Base-by-base conservation (phyloP, 2,329 filamentous ascomycete genomes). In the Fusarium beomiforme region DNA sequence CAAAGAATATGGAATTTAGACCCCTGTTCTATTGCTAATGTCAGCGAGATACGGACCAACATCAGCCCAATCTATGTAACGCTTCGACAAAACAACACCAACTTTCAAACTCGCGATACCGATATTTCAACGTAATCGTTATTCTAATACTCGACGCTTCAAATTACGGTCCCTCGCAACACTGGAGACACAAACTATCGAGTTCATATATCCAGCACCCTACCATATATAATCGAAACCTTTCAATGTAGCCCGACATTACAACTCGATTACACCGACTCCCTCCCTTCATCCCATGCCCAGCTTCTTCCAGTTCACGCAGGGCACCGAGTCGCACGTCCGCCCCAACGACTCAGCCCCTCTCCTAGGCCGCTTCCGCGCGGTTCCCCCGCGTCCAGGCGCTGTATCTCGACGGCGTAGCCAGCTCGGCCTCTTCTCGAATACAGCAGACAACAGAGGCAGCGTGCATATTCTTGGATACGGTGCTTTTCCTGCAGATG, bases 231-330 rank as follows among this genome's bases (percentile, higher is more conserved):
- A 65, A 34, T 57, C 26, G 23, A 59, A 53, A 36, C 29, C 62
- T 56, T 50, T 71, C 71, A 49, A 74, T 74, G 71, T 74, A 74
- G 71, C 36, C 61, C 42, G 60, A 50, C 31, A 71, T 41, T 36
- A 59, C 69, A 59, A 58, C 37, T 53, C 51, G 49, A 54, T 57
- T 36, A 71, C 67, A 58, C 47, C 63, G 43, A 67, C 62, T 53
- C 49, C 64, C 55, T 36, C 43, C 47, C 64, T 56, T 37, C 44
- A 70, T 74, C 61, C 69, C 67, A 91, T 91, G 89, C 88, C 89
- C 77, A 84, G 86, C 76, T 90, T 91, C 84, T 91, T 92, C 81
- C 85, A 87, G 78, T 92, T 92, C 81, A 89, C 89, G 69, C 89
- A 89, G 76, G 90, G 89, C 79, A 85, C 83, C 76, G 90, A 91